Conservation (phyloP, 2,329 filamentous ascomycete genomes). For the Colletotrichum ledebouriae region DNA sequence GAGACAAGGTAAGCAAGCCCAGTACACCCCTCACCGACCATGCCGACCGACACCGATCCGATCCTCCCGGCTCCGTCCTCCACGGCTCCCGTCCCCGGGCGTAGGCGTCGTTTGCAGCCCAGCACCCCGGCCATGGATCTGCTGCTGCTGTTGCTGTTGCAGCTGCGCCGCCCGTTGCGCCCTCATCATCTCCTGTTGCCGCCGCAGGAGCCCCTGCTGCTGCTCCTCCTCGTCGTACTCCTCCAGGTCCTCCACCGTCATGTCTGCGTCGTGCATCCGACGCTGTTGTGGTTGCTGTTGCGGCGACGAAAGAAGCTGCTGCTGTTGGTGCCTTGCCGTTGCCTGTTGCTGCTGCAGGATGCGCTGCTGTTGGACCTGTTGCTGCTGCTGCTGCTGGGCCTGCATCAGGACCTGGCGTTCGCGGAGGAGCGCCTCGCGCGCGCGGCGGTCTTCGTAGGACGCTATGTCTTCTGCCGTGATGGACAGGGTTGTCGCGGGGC, state of each 20-base stretch:
- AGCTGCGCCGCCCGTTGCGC: conserved; percentile 1
- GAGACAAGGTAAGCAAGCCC: not conserved
- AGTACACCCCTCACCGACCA: conserved; percentile 36
- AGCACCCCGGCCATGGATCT: conserved; percentile 33
- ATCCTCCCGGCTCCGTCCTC: conserved; percentile 52
- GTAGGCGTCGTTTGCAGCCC: conserved; percentile 47
- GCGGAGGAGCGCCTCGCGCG: conserved; percentile 52
- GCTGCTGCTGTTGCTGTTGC: conserved; percentile 43
- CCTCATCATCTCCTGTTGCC: conserved; percentile 14
- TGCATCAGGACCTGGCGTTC: conserved; percentile 40
- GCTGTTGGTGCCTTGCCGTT: conserved; percentile 29
- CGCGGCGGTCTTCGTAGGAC: conserved; percentile 75
- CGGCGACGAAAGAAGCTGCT: conserved; percentile 37
- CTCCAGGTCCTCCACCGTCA: conserved; percentile 35
- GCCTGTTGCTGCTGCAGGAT: conserved; percentile 39
- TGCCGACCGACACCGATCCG: conserved; percentile 54
- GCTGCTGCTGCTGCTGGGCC: conserved; percentile 37
- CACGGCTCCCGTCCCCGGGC: conserved; percentile 41
- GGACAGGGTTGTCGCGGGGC: conserved; percentile 75
- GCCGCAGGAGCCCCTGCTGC: conserved; percentile 40
- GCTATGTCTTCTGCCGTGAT: conserved; percentile 80
- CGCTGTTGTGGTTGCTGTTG: conserved; percentile 42
- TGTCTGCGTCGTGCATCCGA: conserved; percentile 26
- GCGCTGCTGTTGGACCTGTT: conserved; percentile 20
- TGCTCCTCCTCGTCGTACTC: conserved; percentile 27